phyloP scores from a whole-genome alignment of 805 yeast species.

The Kurtzmaniella fragi region DNA sequence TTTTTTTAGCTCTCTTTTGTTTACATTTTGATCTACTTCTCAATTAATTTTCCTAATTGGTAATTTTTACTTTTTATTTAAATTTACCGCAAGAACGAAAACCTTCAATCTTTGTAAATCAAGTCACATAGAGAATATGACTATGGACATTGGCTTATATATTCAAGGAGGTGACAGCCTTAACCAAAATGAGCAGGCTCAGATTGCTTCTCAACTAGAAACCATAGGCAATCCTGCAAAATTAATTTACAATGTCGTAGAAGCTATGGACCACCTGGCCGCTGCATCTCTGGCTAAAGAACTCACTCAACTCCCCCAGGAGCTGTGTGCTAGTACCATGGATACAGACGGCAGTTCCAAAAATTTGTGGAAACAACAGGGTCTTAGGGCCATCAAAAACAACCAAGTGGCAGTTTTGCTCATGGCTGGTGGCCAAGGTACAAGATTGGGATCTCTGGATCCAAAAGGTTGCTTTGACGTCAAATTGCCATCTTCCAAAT shows the following conservation, averaged over 20 bases:
- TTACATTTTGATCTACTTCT: too few relatives aligned
- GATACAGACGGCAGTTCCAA: conserved; percentile 30
- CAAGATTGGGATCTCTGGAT: conserved; percentile 79
- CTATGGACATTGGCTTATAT: neutral
- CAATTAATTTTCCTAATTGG: too few relatives aligned
- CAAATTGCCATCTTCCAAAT: conserved; percentile 75
- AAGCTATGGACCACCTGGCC: conserved; percentile 41
- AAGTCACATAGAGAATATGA: too few relatives aligned
- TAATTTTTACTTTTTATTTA: too few relatives aligned
- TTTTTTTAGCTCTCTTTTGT: too few relatives aligned
- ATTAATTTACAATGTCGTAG: conserved; percentile 37
- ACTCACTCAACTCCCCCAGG: conserved; percentile 47
- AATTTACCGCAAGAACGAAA: too few relatives aligned
- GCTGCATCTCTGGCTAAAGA: conserved; percentile 11
- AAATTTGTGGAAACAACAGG: conserved; percentile 43
- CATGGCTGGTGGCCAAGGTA: conserved; percentile 99
- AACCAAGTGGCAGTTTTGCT: conserved; percentile 84
- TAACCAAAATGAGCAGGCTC: conserved; percentile 18
- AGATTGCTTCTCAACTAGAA: conserved; percentile 37
- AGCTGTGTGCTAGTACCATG: conserved; percentile 44
- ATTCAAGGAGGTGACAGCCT: conserved; percentile 2
- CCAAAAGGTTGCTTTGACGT: conserved; percentile 96
- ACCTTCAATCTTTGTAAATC: too few relatives aligned
- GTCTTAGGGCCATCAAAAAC: conserved; percentile 60
- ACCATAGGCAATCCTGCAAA: conserved; percentile 36